Conservation (phyloP, 441 rosid genomes). For the Corymbia calophylla region DNA sequence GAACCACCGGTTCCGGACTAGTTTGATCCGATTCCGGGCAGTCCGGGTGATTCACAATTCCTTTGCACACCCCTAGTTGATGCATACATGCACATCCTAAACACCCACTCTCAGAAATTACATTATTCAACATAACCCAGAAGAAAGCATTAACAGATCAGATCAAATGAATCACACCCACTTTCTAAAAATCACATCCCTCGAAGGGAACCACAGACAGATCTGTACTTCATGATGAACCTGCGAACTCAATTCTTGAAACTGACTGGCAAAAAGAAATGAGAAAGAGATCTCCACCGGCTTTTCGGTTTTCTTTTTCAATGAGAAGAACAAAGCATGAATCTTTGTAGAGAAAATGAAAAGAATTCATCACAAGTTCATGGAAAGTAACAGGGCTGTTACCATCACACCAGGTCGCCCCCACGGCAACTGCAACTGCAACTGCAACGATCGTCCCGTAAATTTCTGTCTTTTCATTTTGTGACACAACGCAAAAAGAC, state of each 20-base stretch:
- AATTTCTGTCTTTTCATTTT: neutral
- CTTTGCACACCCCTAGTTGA: neutral
- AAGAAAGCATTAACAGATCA: neutral
- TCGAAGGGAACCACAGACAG: neutral
- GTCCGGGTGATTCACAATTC: no score
- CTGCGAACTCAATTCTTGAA: neutral
- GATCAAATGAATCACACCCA: neutral
- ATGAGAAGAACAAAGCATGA: neutral
- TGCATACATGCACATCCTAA: neutral
- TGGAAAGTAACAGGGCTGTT: neutral
- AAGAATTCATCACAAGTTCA: neutral
- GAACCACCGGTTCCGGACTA: no score
- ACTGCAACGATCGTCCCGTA: neutral
- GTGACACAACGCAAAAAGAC: neutral
- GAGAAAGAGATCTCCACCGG: neutral
- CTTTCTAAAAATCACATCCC: neutral
- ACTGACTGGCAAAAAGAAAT: neutral
- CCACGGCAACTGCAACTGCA: no score
- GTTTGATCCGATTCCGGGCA: no score
- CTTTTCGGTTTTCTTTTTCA: neutral
- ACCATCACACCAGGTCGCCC: neutral
- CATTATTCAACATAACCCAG: neutral
- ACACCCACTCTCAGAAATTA: fast-evolving
- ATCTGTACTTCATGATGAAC: neutral
- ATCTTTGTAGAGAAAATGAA: neutral